These are phyloP conservation scores for Coniochaeta pulveracea DNA, from an alignment of 2,329 filamentous ascomycete genomes.

Conservation along the genomic window DNA sequence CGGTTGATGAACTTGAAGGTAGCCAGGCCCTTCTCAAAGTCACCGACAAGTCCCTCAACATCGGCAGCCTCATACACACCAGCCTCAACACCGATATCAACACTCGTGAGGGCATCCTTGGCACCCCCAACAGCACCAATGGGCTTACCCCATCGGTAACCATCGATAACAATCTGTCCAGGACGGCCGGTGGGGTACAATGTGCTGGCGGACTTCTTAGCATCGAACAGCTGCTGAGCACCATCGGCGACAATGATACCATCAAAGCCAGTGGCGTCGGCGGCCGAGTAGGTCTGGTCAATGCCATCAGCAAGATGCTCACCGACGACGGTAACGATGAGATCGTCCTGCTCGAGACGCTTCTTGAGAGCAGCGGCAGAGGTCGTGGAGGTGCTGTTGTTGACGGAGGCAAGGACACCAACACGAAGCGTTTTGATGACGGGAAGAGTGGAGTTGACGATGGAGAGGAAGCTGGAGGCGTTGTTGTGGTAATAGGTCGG, in stretches of 20 bases:
- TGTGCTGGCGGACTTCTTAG: conserved; percentile 27
- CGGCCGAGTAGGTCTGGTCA: conserved; percentile 52
- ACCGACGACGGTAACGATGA: conserved; percentile 48
- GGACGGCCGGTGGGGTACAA: conserved; percentile 55
- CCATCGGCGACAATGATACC: conserved; percentile 49
- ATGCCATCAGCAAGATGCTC: conserved; percentile 44
- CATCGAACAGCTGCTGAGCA: conserved; percentile 38
- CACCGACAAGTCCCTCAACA: conserved; percentile 25
- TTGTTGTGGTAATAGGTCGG: conserved; percentile 58
- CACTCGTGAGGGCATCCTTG: conserved; percentile 23
- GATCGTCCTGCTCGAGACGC: conserved; percentile 34
- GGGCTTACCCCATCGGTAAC: conserved; percentile 60
- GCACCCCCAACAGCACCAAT: conserved; percentile 45
- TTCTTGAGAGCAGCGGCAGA: conserved; percentile 38
- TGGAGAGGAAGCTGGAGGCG: conserved; percentile 47
- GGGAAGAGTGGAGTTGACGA: conserved; percentile 45
- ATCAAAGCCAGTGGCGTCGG: conserved; percentile 53
- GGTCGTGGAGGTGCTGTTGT: conserved; percentile 26
- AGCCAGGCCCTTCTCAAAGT: conserved; percentile 46
- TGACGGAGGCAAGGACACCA: conserved; percentile 43
- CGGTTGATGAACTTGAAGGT: conserved; percentile 38
- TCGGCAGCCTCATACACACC: conserved; percentile 28
- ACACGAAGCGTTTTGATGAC: conserved; percentile 53
- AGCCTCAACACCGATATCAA: conserved; percentile 28
- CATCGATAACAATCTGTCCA: conserved; percentile 48